phyloP scores from a whole-genome alignment of 345 rosid species.

The Orychophragmus violaceus region DNA sequence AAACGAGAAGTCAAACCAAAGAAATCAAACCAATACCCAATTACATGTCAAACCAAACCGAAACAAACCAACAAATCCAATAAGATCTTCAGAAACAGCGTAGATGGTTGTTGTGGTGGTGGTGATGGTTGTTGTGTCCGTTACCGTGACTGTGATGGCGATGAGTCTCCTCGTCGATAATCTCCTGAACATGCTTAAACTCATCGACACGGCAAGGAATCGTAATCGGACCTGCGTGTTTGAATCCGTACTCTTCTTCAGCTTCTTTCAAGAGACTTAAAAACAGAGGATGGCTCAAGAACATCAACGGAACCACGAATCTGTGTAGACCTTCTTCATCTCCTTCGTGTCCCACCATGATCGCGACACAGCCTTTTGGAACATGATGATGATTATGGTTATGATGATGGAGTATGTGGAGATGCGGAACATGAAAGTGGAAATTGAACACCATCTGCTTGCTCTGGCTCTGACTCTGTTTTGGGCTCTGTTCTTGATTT shows the following conservation, averaged over 20 bases:
- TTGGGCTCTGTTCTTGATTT: conserved; percentile 23
- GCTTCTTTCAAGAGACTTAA: conserved; percentile 56
- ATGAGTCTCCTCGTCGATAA: conserved; percentile 57
- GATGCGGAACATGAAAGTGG: conserved; percentile 48
- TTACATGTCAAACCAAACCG: conserved; percentile 14
- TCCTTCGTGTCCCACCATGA: conserved; percentile 67
- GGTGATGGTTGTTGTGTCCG: conserved; percentile 25
- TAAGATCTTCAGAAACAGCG: conserved; percentile 12
- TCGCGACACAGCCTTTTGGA: conserved; percentile 71
- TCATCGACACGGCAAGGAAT: conserved; percentile 81
- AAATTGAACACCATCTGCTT: conserved; percentile 36
- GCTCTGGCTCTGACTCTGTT: conserved; percentile 12
- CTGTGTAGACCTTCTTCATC: conserved; percentile 51
- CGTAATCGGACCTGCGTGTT: conserved; percentile 70
- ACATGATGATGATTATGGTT: conserved; percentile 28
- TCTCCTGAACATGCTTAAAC: conserved; percentile 59
- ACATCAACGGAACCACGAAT: conserved; percentile 72
- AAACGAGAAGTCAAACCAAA: conserved; percentile 13
- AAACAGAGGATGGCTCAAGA: conserved; percentile 76
- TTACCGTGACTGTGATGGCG: conserved; percentile 34
- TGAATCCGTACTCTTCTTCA: conserved; percentile 78
- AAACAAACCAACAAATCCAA: conserved; percentile 13
- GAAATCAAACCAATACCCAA: conserved; percentile 3
- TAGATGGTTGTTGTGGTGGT: conserved; percentile 14
- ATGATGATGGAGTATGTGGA: conserved; percentile 32